Evolutionary conservation across 1,139 yeast genomes (phyloP), one percentile per base, ranked within the genome.

Genomic region (Torulaspora globosa): DNA sequence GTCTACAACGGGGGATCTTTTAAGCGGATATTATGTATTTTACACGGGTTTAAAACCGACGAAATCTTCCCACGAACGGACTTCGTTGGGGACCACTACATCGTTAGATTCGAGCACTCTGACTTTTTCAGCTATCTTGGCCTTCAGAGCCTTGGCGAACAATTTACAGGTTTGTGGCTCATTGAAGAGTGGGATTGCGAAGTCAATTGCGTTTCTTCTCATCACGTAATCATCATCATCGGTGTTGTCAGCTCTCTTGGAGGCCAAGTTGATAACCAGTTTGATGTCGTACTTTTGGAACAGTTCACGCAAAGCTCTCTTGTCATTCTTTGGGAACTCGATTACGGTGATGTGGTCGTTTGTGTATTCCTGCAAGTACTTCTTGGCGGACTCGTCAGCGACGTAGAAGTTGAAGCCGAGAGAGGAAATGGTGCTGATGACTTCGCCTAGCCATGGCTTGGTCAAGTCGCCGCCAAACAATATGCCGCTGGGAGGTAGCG

Each of bases 161-260:
- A 94, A 73, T 59, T 82, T 68, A 3, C 97, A 84, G 27, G 98
- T 92, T 66, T 88, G 82, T 55, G 97, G 96, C 71, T 92, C 98
- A 65, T 92, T 92, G 74, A 92, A 90, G 67, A 92, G 75, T 40
- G 98, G 97, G 61, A 92, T 84, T 50, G 87, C 97, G 68, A 94
- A 92, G 70, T 92, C 99, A 71, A 92, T 94, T 43, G 98, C 97
- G 67, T 90, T 92, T 74, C 99, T 84, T 76, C 99, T 84, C 97
- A 92, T 92, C 46, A 90, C 84, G 66, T 92, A 92, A 70, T 92
- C 97, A 68, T 85, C 84, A 62, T 92, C 97, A 54, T 80, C 71
- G 56, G 87, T 76, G 55, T 76, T 72, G 63, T 86, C 94, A 32
- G 97, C 98, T 67, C 97, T 80, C 41, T 88, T 84, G 59, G 76